A percentile compares a stretch with the other conserved stretches of the same genome.
Evolutionary conservation across 345 rosid genomes (phyloP).

Genomic region (Citrus australasica): DNA sequence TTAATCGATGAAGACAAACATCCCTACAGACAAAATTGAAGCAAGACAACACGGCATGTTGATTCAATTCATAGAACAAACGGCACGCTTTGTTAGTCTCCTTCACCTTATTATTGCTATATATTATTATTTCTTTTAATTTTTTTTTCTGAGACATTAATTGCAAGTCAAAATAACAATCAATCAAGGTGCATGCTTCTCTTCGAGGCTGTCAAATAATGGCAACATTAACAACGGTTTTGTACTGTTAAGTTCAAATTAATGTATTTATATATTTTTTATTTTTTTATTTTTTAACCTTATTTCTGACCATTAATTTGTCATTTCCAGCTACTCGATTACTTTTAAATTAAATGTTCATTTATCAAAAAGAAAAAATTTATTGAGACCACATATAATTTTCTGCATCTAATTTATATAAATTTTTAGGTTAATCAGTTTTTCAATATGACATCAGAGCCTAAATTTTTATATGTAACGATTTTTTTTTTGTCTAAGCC

Average conservation of each 20-base stretch:
- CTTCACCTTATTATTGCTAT: neutral
- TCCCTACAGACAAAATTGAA: neutral
- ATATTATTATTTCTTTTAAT: neutral
- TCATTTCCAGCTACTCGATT: neutral
- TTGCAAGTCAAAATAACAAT: neutral
- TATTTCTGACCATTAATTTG: neutral
- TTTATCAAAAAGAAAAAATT: neutral
- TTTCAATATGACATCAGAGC: no score
- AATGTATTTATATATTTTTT: neutral
- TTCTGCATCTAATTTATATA: no score
- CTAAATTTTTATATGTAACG: no score
- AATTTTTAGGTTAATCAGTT: no score
- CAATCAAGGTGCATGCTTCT: neutral
- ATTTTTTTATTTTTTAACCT: no score
- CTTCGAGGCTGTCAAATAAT: neutral
- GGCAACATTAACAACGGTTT: neutral
- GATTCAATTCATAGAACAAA: neutral
- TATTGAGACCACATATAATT: no score
- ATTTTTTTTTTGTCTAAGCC: no score
- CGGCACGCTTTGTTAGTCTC: constrained; percentile 3
- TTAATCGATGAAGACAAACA: neutral
- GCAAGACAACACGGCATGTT: neutral
- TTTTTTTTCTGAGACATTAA: no score
- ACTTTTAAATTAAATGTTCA: neutral
- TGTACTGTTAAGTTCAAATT: neutral